A percentile compares a stretch with the other conserved stretches of the same genome.
Conservation (phyloP, 225 moss, liverwort and hornwort genomes). For the Neckera pumila region DNA sequence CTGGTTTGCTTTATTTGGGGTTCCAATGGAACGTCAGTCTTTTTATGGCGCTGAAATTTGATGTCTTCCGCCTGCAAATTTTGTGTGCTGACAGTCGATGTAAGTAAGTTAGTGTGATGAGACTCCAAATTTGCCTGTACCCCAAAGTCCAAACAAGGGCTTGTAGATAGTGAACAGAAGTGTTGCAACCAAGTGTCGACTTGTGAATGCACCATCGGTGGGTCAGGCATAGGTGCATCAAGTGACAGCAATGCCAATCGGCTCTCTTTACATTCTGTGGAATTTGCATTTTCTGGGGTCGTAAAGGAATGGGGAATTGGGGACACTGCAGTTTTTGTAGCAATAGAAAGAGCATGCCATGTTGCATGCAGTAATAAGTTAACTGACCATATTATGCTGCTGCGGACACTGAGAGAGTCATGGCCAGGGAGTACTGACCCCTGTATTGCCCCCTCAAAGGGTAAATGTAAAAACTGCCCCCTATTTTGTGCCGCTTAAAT, state of each 20-base stretch:
- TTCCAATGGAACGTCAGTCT: background rate
- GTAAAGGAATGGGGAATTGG: too few relatives aligned
- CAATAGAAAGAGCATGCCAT: background rate
- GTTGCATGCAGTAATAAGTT: background rate
- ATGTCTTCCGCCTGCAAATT: too few relatives aligned
- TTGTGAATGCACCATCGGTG: rapidly evolving
- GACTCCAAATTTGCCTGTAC: too few relatives aligned
- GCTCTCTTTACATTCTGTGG: background rate
- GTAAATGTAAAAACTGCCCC: too few relatives aligned
- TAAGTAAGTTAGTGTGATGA: too few relatives aligned
- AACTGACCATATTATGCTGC: too few relatives aligned
- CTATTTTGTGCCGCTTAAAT: too few relatives aligned
- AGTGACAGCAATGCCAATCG: background rate
- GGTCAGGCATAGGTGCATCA: background rate
- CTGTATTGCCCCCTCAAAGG: too few relatives aligned
- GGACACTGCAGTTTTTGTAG: background rate
- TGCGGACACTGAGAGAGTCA: too few relatives aligned
- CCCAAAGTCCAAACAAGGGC: background rate
- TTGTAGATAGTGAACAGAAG: too few relatives aligned
- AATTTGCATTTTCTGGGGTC: background rate
- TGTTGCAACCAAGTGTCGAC: background rate
- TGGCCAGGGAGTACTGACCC: too few relatives aligned
- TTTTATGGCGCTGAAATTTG: background rate
- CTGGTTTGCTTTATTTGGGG: background rate
- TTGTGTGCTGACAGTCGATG: background rate